Evolutionary conservation across 169 alveolate genomes (phyloP).

Genomic region (Theileria annulata): DNA sequence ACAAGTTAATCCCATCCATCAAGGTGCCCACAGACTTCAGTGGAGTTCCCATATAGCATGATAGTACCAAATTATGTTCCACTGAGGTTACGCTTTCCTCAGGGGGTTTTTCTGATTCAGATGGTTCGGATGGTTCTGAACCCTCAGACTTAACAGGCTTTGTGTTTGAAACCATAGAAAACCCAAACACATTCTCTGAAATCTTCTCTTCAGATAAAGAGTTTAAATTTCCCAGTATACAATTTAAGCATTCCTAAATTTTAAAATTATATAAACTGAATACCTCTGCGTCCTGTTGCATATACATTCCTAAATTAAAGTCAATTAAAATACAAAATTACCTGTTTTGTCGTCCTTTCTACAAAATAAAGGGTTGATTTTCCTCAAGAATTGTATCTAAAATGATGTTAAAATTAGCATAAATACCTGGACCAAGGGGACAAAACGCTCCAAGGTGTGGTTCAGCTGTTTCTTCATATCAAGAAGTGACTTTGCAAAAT

Average conservation of each 20-base stretch:
- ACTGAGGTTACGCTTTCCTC: neutral
- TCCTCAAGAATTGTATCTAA: slow-evolving; percentile 40
- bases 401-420: neutral
- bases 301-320: slow-evolving; percentile 65
- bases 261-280: neutral
- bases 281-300: slow-evolving; percentile 89
- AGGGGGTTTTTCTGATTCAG: neutral
- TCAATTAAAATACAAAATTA: neutral
- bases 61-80: slow-evolving; percentile 36
- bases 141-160: slow-evolving; percentile 22
- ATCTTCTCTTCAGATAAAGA: slow-evolving; percentile 30
- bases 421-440: slow-evolving; percentile 56
- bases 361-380: slow-evolving; percentile 49
- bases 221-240: slow-evolving; percentile 30
- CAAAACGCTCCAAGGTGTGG: slow-evolving; percentile 47
- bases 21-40: slow-evolving; percentile 85
- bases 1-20: slow-evolving; percentile 87
- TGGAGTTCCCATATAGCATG: slow-evolving; percentile 86
- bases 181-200: slow-evolving; percentile 46
- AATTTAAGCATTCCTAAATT: slow-evolving; percentile 72
- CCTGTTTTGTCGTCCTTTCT: slow-evolving; percentile 64
- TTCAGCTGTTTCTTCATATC: slow-evolving; percentile 69
- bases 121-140: slow-evolving; percentile 13
- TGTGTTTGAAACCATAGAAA: slow-evolving; percentile 13
- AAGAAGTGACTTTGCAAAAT: slow-evolving; percentile 57